These are phyloP conservation scores for Centaurea solstitialis DNA, from an alignment of 129 eudicot genomes.

Conservation along the genomic window DNA sequence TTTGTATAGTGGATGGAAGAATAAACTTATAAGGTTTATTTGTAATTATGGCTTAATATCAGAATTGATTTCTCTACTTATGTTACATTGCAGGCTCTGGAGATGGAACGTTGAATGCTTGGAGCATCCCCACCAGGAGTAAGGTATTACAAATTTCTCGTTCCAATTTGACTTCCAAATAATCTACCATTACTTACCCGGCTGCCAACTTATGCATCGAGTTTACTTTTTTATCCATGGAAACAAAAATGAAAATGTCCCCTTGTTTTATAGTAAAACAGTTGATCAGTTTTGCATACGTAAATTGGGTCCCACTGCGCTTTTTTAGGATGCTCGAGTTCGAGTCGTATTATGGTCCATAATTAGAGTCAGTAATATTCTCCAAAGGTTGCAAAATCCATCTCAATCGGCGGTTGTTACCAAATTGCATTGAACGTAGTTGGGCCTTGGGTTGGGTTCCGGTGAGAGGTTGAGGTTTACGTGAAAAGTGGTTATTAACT, in stretches of 20 bases:
- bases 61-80: neutral
- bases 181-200: neutral
- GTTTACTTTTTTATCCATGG: neutral
- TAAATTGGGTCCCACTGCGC: neutral
- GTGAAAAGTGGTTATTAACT: too few relatives aligned
- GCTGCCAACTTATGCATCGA: neutral
- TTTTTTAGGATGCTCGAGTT: neutral
- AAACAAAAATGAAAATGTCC: neutral
- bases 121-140: constrained; percentile 62
- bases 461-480: too few relatives aligned
- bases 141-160: constrained; percentile 50
- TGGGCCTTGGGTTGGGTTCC: neutral
- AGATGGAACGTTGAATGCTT: constrained; percentile 89
- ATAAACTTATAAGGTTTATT: neutral
- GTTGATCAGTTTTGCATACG: neutral
- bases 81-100: constrained; percentile 67
- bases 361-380: neutral
- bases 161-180: neutral
- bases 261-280: neutral
- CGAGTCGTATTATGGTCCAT: neutral
- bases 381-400: too few relatives aligned
- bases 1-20: neutral
- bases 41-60: neutral
- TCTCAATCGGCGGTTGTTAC: neutral
- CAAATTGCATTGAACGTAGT: neutral